Percentiles rank a stretch among this genome's conserved stretches.
These are phyloP conservation scores for Neoarthrinium moseri DNA, from an alignment of 2,329 filamentous ascomycete species.

Conservation along the genomic window DNA sequence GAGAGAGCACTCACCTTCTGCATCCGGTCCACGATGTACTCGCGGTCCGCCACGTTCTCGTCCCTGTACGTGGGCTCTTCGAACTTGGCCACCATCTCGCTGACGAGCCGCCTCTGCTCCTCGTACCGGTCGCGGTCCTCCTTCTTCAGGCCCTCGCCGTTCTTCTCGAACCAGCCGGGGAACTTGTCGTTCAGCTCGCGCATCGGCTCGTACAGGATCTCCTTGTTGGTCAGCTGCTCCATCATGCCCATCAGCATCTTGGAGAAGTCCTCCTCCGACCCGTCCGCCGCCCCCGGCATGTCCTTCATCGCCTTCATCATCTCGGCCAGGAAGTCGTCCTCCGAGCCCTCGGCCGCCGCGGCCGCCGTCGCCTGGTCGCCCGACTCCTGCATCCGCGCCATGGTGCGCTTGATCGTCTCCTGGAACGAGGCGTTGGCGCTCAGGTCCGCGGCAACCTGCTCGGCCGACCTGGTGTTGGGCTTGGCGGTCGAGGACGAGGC, in stretches of 20 bases:
- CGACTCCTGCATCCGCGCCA: slow-evolving; percentile 93
- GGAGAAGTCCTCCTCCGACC: slow-evolving; percentile 80
- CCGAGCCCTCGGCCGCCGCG: slow-evolving; percentile 61
- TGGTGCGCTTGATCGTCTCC: slow-evolving; percentile 88
- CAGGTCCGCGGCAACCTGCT: slow-evolving; percentile 29
- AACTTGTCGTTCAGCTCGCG: slow-evolving; percentile 95
- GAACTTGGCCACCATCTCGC: slow-evolving; percentile 86
- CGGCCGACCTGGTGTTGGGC: slow-evolving; percentile 19
- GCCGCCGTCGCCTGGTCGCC: slow-evolving; percentile 83
- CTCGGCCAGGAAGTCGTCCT: slow-evolving; percentile 84
- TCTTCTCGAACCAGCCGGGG: slow-evolving; percentile 82
- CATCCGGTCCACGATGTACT: slow-evolving; percentile 97
- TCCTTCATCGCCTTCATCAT: slow-evolving; percentile 86
- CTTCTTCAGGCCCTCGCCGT: slow-evolving; percentile 60
- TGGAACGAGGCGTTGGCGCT: slow-evolving; percentile 72
- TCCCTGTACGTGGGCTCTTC: slow-evolving; percentile 81
- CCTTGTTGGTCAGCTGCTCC: slow-evolving; percentile 97
- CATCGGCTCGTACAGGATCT: slow-evolving; percentile 98
- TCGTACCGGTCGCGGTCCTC: slow-evolving; percentile 80
- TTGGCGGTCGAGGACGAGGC: slow-evolving; percentile 21
- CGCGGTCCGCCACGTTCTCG: slow-evolving; percentile 74
- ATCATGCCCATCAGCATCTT: slow-evolving; percentile 98
- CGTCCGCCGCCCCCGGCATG: slow-evolving; percentile 51
- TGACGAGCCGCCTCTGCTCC: slow-evolving; percentile 75
- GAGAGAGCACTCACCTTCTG: slow-evolving; percentile 84